Evolutionary conservation across 495 filamentous ascomycete species (phyloP), one percentile per base, ranked within the genome.

Genomic region (Trichoderma virens): DNA sequence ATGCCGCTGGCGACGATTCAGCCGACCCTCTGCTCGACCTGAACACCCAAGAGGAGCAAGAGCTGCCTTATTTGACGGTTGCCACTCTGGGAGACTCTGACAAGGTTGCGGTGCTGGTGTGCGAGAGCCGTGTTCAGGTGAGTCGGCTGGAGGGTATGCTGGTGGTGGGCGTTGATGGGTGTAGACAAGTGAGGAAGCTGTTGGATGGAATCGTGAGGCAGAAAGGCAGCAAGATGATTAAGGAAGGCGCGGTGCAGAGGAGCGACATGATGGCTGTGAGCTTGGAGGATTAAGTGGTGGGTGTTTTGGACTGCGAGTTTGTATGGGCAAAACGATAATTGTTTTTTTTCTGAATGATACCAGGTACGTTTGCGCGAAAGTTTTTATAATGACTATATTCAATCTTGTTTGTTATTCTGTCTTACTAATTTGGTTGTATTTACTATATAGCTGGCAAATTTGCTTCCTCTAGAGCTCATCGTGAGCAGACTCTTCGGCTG

Each of bases 1-100:
- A 86, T 39, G 80, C 79, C 18, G 81, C 83, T n/a, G 78, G 79
- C 41, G 88, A 90, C 68, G 85, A 86, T 60, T 69, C 62, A n/a
- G 85, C 91, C 2, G 92, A 97, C 70, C 95, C 95, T 20, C 72
- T 98, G 60, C 78, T 98, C 59, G 94, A 98, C 76, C 73, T 97
- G 38, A 97, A 95, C 66, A 77, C 82, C 27, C 80, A 87, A 60
- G 94, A 98, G 73, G 94, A 98, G 74, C 85, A 88, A 69, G 94
- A 98, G 73, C 78, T 98, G 62, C 94, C 94, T 6, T 91, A 87
- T 61, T 71, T 98, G 67, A 97, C 94, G 3, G 83, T 97, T 0
- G 94, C 83, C 2, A 95, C 91, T 25, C 77, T 91, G 23, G 90
- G 89, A 5, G 71, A 72, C 14, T 80, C 72, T 27, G 93, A 93